Conservation (phyloP, 371 early-diverging fungal genomes). For the Syncephalastrum sp. region DNA sequence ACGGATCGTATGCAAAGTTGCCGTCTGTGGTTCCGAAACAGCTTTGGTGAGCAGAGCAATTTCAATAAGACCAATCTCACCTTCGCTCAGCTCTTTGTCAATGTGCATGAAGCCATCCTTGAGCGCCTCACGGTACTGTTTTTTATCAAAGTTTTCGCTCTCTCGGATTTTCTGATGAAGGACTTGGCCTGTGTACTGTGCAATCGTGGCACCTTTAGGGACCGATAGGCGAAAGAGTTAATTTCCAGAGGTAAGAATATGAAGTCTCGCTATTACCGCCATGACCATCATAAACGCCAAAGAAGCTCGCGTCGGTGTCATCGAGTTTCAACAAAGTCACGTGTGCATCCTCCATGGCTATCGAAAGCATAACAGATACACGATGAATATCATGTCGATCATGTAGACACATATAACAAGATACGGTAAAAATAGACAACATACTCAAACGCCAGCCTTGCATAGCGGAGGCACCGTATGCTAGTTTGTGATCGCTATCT, state of each 20-base stretch:
- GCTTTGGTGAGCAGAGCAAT: neutral
- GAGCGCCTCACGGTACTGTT: constrained; percentile 74
- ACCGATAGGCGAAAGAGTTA: neutral
- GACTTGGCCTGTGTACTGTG: constrained; percentile 81
- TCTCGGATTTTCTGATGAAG: constrained; percentile 74
- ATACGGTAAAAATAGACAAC: constrained; percentile 10
- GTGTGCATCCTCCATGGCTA: constrained; percentile 98
- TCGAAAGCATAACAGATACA: constrained; percentile 5
- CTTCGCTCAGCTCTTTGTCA: constrained; percentile 78
- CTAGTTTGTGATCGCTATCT: constrained; percentile 71
- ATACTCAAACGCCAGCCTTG: constrained; percentile 98
- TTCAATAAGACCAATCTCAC: constrained; percentile 31
- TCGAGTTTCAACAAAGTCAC: constrained; percentile 77
- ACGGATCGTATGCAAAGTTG: constrained; percentile 71
- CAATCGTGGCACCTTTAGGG: constrained; percentile 68
- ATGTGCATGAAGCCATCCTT: constrained; percentile 79
- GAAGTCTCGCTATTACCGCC: constrained; percentile 65
- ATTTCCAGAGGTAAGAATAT: neutral
- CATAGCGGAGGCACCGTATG: constrained; percentile 91
- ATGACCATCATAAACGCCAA: constrained; percentile 97
- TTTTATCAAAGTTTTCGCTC: constrained; percentile 62
- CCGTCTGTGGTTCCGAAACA: constrained; percentile 50
- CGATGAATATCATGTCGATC: neutral
- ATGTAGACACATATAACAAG: neutral
- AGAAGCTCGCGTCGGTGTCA: constrained; percentile 69